Evolutionary conservation across 805 yeast genomes (phyloP), one percentile per base, ranked within the genome.

Genomic region (Pichia thaimueangensis): DNA sequence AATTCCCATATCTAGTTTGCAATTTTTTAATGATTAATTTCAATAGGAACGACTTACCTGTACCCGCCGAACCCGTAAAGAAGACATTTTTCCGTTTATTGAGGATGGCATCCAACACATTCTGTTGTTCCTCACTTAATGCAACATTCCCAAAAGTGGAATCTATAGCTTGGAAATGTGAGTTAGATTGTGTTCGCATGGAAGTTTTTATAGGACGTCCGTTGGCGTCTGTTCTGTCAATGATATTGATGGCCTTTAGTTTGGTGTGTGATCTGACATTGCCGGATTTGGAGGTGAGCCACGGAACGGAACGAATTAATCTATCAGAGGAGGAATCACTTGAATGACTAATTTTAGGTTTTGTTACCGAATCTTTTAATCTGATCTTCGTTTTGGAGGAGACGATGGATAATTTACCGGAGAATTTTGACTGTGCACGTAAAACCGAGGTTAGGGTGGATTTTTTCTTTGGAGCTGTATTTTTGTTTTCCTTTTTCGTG

Each of bases 31-130:
- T 83, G 29, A 85, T 67, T 10, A 77, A 69, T 47, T 74, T 72
- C 39, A 93, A 65, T n/a, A 93, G 67, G 4, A 93, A 82, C 1
- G 98, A 91, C 58, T 93, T 93, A 57, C 98, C 98, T 0, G 98
- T 93, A 55, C 98, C 98, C 0, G 94, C 94, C 47, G 85, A 75
- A 42, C 95, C 95, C 0, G 94, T 84, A 54, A 79, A 84, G 51
- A 85, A 85, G 1, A 85, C 69, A 48, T 74, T 82, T 34, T 64
- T 54, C 3, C 72, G 68, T 19, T 71, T 70, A 13, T 68, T 60
- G 6, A 82, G 68, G 8, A 80, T 78, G 11, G 71, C 57, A 19
- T 72, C 66, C 7, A 83, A 50, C 6, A 85, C 76, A 17, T 54
- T 51, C 6, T 49, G 29, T 56, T 76, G 82, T 43, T 74, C 80